Evolutionary conservation across 805 yeast genomes (phyloP).

Genomic region (Saccharomycopsis synnaedendra): DNA sequence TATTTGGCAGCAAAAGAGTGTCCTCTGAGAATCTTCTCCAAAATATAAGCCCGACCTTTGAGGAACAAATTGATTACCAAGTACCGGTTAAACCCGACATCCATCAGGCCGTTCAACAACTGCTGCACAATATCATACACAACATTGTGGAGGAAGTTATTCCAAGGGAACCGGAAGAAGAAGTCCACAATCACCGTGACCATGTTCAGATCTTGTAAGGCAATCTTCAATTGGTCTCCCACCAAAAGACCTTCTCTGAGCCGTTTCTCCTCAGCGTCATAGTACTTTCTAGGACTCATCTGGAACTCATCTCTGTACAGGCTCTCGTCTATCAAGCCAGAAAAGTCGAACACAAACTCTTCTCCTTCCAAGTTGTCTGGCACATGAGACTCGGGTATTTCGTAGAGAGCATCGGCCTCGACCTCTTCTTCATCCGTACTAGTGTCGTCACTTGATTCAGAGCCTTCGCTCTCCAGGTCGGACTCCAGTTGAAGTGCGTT

Average conservation of each 20-base stretch:
- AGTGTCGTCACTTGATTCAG: conserved; percentile 9
- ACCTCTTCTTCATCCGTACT: conserved; percentile 15
- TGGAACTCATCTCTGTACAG: conserved; percentile 23
- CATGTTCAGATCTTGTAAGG: conserved; percentile 52
- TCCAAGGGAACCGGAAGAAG: conserved; percentile 72
- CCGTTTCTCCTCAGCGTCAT: conserved; percentile 20
- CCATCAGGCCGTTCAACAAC: conserved; percentile 61
- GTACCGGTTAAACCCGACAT: conserved; percentile 63
- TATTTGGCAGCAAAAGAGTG: conserved; percentile 47
- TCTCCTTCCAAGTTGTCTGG: conserved; percentile 16
- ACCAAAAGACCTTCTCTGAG: conserved; percentile 47
- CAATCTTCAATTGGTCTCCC: conserved; percentile 64
- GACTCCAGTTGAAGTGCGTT: conserved; percentile 6
- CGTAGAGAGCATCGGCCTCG: conserved; percentile 3
- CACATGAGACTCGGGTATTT: conserved; percentile 10
- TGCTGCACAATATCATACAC: conserved; percentile 80
- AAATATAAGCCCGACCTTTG: conserved; percentile 35
- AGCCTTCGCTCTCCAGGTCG: conserved; percentile 14
- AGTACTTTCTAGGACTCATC: conserved; percentile 12
- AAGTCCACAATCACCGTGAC: conserved; percentile 49
- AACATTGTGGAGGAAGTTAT: conserved; percentile 75
- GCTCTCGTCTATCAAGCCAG: conserved; percentile 6
- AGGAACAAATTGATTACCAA: conserved; percentile 51
- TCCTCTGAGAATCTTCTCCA: conserved; percentile 54
- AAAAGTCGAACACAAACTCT: conserved; percentile 18